phyloP scores from a whole-genome alignment of 768 basidiomycete genomes.

The Mycena pura region DNA sequence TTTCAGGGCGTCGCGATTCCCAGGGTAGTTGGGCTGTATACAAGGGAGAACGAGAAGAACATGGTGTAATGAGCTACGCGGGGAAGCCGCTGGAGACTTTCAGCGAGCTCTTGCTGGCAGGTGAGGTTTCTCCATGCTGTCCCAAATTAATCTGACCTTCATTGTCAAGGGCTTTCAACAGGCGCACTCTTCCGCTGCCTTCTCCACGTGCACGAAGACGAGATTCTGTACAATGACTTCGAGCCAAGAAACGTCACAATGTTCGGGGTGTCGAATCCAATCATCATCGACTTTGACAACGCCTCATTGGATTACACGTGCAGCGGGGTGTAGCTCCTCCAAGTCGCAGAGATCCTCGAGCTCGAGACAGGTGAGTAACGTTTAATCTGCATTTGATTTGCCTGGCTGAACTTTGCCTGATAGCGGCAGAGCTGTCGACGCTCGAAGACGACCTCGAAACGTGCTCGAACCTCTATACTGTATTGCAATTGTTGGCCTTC shows the following conservation, averaged over 20 bases:
- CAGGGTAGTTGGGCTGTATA: slow-evolving; percentile 1
- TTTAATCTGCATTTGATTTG: neutral
- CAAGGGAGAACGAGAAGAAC: neutral
- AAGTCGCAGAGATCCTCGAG: neutral
- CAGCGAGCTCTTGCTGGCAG: neutral
- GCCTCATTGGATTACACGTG: slow-evolving; percentile 1
- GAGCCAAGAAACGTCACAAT: slow-evolving; percentile 5
- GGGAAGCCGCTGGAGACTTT: slow-evolving; percentile 1
- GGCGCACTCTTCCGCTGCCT: neutral
- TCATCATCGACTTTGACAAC: slow-evolving; percentile 9
- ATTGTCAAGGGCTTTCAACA: no score
- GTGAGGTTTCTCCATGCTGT: neutral
- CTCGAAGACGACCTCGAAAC: neutral
- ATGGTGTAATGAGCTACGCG: neutral
- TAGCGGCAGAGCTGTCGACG: neutral
- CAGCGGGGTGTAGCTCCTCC: neutral
- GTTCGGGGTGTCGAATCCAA: neutral
- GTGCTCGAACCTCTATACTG: neutral
- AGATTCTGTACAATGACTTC: slow-evolving; percentile 7
- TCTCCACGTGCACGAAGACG: neutral
- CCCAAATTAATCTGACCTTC: neutral
- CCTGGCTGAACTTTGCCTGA: neutral
- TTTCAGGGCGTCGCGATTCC: slow-evolving; percentile 6
- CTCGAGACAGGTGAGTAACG: neutral
- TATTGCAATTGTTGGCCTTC: neutral